These are phyloP conservation scores for Aschersonia sp. DNA, from an alignment of 2,329 filamentous ascomycete species.

Conservation along the genomic window DNA sequence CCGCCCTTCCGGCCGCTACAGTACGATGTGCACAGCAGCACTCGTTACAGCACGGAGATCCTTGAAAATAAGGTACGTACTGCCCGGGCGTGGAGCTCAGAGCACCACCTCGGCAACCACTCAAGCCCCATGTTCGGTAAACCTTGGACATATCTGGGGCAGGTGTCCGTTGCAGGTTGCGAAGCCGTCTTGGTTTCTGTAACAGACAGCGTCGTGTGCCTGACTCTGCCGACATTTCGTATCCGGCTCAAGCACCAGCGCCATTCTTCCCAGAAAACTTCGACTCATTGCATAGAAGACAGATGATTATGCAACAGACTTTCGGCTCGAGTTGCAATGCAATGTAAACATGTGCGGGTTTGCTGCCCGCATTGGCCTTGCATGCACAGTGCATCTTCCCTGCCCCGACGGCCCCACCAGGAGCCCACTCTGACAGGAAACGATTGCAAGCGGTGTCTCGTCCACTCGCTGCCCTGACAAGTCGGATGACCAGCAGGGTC, in stretches of 20 bases:
- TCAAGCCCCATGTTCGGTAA: not conserved
- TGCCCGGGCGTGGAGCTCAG: not conserved
- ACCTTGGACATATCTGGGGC: not conserved
- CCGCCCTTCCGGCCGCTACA: conserved; percentile 3
- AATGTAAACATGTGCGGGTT: not conserved
- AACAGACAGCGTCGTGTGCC: not conserved
- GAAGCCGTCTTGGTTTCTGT: not conserved
- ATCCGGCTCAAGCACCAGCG: not conserved
- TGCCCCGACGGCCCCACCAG: not conserved
- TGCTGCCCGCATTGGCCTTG: not conserved
- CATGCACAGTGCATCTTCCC: conserved; percentile 3
- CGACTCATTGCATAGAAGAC: too few relatives aligned
- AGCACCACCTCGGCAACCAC: not conserved
- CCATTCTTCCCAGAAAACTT: too few relatives aligned
- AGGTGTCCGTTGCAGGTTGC: not conserved
- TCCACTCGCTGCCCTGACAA: conserved; percentile 2
- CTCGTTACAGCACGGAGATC: too few relatives aligned
- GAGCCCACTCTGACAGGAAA: not conserved
- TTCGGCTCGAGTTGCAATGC: too few relatives aligned
- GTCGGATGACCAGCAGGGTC: conserved; percentile 5
- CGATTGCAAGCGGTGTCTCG: conserved; percentile 5
- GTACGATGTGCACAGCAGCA: not conserved
- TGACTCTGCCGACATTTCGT: not conserved
- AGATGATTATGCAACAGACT: too few relatives aligned
- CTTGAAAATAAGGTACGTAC: not conserved